Conservation (phyloP, 345 rosid species). For the Turnera subulata region DNA sequence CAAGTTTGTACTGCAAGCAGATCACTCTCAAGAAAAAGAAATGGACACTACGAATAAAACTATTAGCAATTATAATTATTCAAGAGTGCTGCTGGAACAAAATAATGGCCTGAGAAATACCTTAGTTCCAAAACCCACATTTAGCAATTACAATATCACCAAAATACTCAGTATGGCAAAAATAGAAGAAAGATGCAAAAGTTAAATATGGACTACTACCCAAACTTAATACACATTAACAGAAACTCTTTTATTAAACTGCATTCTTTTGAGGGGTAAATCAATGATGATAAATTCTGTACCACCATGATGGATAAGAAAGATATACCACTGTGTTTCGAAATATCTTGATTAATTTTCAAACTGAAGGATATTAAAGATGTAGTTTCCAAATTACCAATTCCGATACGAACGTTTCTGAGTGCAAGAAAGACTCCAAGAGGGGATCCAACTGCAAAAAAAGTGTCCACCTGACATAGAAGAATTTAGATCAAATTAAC, state of each 20-base stretch:
- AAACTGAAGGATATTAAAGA: not conserved
- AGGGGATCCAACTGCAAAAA: constrained; percentile 99
- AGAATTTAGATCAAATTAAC: constrained; percentile 15
- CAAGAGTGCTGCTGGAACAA: no score
- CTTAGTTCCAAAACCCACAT: no score
- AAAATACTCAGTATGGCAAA: no score
- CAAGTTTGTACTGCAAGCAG: no score
- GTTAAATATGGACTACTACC: no score
- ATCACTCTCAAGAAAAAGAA: no score
- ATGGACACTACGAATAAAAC: no score
- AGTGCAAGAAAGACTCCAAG: constrained; percentile 97
- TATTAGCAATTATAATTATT: no score
- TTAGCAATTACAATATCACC: no score
- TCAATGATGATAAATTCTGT: not conserved
- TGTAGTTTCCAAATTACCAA: constrained; percentile 43
- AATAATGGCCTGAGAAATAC: no score
- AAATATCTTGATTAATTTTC: not conserved
- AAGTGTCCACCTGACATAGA: constrained; percentile 77
- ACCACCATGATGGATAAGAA: not conserved
- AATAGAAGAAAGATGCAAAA: no score
- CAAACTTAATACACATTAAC: not conserved
- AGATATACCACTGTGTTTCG: not conserved
- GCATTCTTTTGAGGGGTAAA: not conserved
- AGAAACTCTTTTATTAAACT: not conserved
- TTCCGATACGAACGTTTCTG: constrained; percentile 83